phyloP scores from a whole-genome alignment of 306 rosid genomes.

The Canavalia ensiformis region DNA sequence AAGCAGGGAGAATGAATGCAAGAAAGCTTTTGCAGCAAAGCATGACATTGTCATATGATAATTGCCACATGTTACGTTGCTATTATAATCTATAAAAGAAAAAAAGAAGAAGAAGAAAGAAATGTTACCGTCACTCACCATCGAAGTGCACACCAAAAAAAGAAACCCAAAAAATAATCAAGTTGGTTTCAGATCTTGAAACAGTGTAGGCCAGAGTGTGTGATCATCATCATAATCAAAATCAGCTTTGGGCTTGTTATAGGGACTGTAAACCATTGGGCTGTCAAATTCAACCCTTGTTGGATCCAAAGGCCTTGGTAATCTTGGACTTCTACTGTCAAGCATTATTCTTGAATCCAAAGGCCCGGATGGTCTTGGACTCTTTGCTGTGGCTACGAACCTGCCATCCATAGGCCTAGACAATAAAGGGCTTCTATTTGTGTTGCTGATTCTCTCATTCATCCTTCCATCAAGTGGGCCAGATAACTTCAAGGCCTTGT shows the following conservation, averaged over 20 bases:
- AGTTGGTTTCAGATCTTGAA: constrained; percentile 91
- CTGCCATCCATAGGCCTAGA: constrained; percentile 53
- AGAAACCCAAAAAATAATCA: constrained; percentile 40
- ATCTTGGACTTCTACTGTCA: constrained; percentile 53
- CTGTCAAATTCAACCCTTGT: constrained; percentile 51
- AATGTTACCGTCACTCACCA: constrained; percentile 40
- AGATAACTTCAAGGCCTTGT: constrained; percentile 59
- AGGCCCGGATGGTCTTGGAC: constrained; percentile 67
- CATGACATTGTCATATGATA: constrained; percentile 26
- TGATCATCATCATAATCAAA: constrained; percentile 65
- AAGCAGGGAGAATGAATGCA: constrained; percentile 21
- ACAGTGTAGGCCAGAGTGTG: constrained; percentile 79
- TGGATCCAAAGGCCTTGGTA: constrained; percentile 41
- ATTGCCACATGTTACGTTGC: neutral
- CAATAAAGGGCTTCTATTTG: constrained; percentile 59
- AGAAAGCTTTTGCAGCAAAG: constrained; percentile 20
- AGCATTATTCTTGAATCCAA: constrained; percentile 51
- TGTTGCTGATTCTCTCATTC: constrained; percentile 54
- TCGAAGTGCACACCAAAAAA: constrained; percentile 9
- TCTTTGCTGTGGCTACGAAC: constrained; percentile 43
- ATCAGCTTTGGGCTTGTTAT: constrained; percentile 56
- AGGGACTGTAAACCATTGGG: constrained; percentile 57
- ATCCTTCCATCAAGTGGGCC: constrained; percentile 86
- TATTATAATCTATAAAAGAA: neutral
- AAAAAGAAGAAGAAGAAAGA: neutral